Conservation (phyloP, 73 alveolate genomes). For the Tetrahymena malaccensis region DNA sequence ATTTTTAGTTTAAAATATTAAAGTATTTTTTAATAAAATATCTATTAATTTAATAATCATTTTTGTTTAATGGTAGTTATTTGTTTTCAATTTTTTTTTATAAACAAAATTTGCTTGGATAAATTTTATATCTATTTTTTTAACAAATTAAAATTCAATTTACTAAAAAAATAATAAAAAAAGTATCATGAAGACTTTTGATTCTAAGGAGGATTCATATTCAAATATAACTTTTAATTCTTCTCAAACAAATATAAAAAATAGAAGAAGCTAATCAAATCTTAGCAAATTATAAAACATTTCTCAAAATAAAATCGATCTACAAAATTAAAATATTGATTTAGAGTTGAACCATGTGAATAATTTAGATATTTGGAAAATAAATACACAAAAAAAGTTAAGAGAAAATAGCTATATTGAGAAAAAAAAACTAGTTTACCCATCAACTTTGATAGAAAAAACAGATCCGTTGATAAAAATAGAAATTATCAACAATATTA, state of each 20-base stretch:
- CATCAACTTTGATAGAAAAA: background rate
- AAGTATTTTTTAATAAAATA: no score
- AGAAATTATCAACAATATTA: background rate
- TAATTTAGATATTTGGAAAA: background rate
- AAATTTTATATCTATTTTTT: no score
- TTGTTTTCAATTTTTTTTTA: background rate
- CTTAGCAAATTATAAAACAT: background rate
- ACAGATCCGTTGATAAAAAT: background rate
- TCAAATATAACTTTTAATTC: background rate
- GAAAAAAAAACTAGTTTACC: background rate
- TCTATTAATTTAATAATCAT: no score
- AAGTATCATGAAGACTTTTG: background rate
- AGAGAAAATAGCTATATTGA: background rate
- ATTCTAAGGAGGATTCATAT: background rate
- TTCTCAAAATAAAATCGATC: background rate
- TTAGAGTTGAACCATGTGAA: background rate
- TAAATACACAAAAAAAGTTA: background rate
- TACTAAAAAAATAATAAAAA: background rate
- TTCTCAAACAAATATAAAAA: background rate
- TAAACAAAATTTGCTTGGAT: background rate
- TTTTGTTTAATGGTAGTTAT: background rate
- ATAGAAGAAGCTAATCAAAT: background rate
- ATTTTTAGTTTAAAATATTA: no score
- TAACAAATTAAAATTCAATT: background rate
- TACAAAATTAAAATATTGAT: background rate